A percentile compares a stretch with the other conserved stretches of the same genome.
These are phyloP conservation scores for Colletotrichum viniferum DNA, from an alignment of 2,329 filamentous ascomycete genomes.

Conservation along the genomic window DNA sequence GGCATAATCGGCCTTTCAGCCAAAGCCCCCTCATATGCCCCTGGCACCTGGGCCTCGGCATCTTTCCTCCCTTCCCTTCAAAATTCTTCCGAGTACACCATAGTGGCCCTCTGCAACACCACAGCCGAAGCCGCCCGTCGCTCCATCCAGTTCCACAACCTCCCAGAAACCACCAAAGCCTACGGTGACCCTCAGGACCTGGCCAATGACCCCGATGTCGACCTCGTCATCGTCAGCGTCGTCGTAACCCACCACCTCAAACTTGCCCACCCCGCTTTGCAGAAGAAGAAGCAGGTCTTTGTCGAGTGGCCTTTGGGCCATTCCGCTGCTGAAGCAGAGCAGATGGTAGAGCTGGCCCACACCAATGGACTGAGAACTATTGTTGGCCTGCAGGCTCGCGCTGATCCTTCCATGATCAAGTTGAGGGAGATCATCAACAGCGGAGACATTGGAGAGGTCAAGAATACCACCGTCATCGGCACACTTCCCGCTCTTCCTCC, in stretches of 20 bases:
- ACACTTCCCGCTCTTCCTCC: neutral
- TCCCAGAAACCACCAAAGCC: constrained; percentile 44
- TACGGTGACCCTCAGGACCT: constrained; percentile 56
- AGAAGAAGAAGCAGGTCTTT: constrained; percentile 56
- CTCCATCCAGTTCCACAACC: constrained; percentile 46
- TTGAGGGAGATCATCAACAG: constrained; percentile 44
- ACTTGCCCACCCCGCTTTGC: constrained; percentile 49
- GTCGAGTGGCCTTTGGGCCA: constrained; percentile 62
- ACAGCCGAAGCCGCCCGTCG: constrained; percentile 45
- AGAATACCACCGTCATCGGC: neutral
- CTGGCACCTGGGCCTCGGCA: constrained; percentile 57
- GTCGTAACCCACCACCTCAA: constrained; percentile 57
- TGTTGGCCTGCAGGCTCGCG: constrained; percentile 51
- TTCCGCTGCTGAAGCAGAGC: constrained; percentile 42
- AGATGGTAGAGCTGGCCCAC: constrained; percentile 44
- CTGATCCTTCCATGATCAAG: constrained; percentile 41
- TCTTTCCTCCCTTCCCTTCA: constrained; percentile 61
- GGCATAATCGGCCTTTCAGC: constrained; percentile 64
- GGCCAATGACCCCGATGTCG: constrained; percentile 52
- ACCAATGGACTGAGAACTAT: constrained; percentile 44
- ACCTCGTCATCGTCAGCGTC: constrained; percentile 59
- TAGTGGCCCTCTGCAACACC: constrained; percentile 59
- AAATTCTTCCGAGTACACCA: constrained; percentile 46
- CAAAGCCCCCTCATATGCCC: constrained; percentile 44
- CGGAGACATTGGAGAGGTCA: constrained; percentile 39